Evolutionary conservation across 164 flowering plant species (phyloP).

Genomic region (Akebia trifoliata): DNA sequence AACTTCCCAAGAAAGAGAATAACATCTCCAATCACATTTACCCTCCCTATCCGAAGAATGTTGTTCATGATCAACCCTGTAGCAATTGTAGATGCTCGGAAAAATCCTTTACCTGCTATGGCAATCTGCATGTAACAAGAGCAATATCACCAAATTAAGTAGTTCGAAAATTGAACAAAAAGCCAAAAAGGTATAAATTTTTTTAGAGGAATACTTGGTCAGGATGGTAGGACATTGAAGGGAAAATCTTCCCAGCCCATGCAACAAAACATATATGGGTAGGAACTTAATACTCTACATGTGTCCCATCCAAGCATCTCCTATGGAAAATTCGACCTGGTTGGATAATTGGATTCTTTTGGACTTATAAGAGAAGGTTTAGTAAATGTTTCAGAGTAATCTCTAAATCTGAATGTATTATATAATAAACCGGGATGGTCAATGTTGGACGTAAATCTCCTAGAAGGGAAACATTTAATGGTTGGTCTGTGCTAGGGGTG

Average conservation of each 20-base stretch:
- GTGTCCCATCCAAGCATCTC: background rate
- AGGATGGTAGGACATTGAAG: background rate
- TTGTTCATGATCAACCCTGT: conserved; percentile 84
- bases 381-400: no score
- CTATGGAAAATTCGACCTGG: no score
- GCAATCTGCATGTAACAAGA: conserved; percentile 60
- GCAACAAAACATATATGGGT: background rate
- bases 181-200: background rate
- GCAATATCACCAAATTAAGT: background rate
- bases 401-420: no score
- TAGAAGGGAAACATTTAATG: no score
- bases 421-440: no score
- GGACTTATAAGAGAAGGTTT: no score
- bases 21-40: conserved; percentile 93
- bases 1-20: conserved; percentile 90
- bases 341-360: no score
- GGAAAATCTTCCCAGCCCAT: background rate
- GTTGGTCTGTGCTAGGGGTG: no score
- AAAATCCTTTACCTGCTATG: conserved; percentile 93
- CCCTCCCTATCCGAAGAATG: conserved; percentile 82
- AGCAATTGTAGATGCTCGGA: conserved; percentile 75
- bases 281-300: background rate
- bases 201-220: background rate
- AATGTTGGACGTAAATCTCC: no score
- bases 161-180: background rate